Base-by-base conservation (phyloP, 345 rosid genomes). In the Camelina neglecta region DNA sequence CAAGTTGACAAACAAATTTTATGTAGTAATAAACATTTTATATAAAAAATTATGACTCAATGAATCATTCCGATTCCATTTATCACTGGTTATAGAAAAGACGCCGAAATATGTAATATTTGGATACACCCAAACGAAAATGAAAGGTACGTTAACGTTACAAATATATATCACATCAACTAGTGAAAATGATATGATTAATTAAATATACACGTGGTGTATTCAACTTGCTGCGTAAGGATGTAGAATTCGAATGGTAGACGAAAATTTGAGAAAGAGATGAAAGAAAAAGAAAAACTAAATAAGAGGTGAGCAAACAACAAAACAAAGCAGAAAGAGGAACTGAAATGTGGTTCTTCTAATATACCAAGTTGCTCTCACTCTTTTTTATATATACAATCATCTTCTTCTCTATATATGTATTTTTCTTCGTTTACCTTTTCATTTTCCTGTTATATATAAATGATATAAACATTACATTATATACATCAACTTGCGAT, bases 321-420 rank as follows among this genome's bases (percentile, higher is more conserved):
- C 24, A 72, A 72, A 62, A 11, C 61, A 73, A 73, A 73, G 64
- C 23, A 41, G 48, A 73, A 54, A 55, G 47, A 44, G 65, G 18
- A 73, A 64, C 7, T 65, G 38, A 56, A 55, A 55, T 65, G 65
- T 73, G 77, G 57, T 24, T 73, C 58, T 55, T 73, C 55, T 42
- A 53, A 11, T 20, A 47, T 55, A 42, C 21, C 64, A 42, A 73
- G 71, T 73, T 63, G 76, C 62, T 53, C 36, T 53, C 35, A 63
- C 2, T 60, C 67, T 72, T 60, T 45, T 47, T 9, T 12, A 2
- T 44, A 7, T 31, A 36, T 59, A 36, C 74, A 45, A 31, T 59
- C 35, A 15, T 71, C 58, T 39, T 38, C 38, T 29, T 56, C 60
- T 55, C 18, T 26, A 2, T 33, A 2, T 4, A 9, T 60, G 29